A percentile compares a stretch with the other conserved stretches of the same genome.
These are phyloP conservation scores for Serendipita sp. DNA, from an alignment of 768 basidiomycete species.

Conservation along the genomic window DNA sequence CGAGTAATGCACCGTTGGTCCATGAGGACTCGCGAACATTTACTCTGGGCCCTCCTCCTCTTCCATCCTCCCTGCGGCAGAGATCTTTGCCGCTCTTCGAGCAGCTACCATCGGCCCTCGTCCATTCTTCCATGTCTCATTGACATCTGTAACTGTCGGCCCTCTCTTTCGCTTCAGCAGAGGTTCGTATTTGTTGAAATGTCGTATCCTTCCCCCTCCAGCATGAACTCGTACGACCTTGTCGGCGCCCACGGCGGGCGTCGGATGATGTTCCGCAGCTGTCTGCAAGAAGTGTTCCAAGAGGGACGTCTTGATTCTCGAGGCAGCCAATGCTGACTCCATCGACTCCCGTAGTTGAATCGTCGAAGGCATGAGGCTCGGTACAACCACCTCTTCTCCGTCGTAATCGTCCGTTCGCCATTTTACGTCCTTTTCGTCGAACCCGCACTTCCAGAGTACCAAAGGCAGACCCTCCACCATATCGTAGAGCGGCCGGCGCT, in stretches of 20 bases:
- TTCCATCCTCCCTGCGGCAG: not conserved
- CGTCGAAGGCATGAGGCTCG: constrained; percentile 16
- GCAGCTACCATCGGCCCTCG: constrained; percentile 13
- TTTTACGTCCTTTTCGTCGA: constrained; percentile 41
- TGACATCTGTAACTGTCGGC: constrained; percentile 53
- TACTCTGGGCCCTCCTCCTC: not conserved
- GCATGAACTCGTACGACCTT: constrained; percentile 11
- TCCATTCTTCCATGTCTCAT: constrained; percentile 63
- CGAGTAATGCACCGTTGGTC: not conserved
- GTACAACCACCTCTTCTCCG: constrained; percentile 13
- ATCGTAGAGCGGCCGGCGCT: constrained; percentile 66
- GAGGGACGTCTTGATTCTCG: constrained; percentile 46
- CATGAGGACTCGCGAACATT: not conserved
- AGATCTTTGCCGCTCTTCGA: not conserved
- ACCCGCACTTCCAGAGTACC: constrained; percentile 81
- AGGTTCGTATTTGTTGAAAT: constrained; percentile 46
- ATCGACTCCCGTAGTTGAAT: constrained; percentile 34
- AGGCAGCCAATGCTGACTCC: constrained; percentile 37
- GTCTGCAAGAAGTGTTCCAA: constrained; percentile 49
- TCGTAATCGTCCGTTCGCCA: constrained; percentile 51
- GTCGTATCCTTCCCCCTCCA: constrained; percentile 53
- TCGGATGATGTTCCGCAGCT: constrained; percentile 33
- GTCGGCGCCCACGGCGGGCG: constrained; percentile 18
- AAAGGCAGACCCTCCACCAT: constrained; percentile 89
- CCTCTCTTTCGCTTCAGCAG: constrained; percentile 50